Percentiles rank a stretch among this genome's conserved stretches.
phyloP scores from a whole-genome alignment of 495 filamentous ascomycete species.

The Oleoguttula mirabilis region DNA sequence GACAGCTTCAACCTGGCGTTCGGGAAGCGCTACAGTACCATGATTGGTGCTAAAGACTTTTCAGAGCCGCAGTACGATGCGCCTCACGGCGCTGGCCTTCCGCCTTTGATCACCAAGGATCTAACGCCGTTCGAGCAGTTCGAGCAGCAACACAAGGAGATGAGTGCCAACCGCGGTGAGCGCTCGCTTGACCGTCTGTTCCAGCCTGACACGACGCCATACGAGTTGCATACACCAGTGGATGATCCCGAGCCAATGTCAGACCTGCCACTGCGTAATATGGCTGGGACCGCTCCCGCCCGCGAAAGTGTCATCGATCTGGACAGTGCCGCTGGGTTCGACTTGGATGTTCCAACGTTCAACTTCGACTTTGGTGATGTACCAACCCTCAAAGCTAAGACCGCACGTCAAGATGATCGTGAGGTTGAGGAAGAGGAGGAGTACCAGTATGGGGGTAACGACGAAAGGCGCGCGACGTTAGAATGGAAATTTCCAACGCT shows the following conservation, averaged over 20 bases:
- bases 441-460: conserved; percentile 32
- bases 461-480: conserved; percentile 38
- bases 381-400: conserved; percentile 44
- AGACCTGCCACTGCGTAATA: conserved; percentile 28
- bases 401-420: conserved; percentile 33
- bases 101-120: conserved; percentile 13
- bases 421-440: conserved; percentile 22
- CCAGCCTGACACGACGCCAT: conserved; percentile 21
- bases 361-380: conserved; percentile 46
- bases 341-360: conserved; percentile 29
- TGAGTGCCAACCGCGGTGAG: conserved; percentile 21
- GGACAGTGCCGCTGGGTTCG: conserved; percentile 43
- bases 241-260: conserved; percentile 19
- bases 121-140: conserved; percentile 20
- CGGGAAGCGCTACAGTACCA: conserved; percentile 13
- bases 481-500: conserved; percentile 51
- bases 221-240: conserved; percentile 17
- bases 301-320: conserved; percentile 31
- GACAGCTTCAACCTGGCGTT: conserved; percentile 59
- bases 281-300: conserved; percentile 21
- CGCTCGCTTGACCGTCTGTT: conserved; percentile 26
- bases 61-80: conserved; percentile 3
- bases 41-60: conserved; percentile 3
- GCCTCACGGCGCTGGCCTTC: conserved; percentile 15
- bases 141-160: conserved; percentile 5